phyloP scores from a whole-genome alignment of 495 filamentous ascomycete species.

The Lentithecium fluviatile region DNA sequence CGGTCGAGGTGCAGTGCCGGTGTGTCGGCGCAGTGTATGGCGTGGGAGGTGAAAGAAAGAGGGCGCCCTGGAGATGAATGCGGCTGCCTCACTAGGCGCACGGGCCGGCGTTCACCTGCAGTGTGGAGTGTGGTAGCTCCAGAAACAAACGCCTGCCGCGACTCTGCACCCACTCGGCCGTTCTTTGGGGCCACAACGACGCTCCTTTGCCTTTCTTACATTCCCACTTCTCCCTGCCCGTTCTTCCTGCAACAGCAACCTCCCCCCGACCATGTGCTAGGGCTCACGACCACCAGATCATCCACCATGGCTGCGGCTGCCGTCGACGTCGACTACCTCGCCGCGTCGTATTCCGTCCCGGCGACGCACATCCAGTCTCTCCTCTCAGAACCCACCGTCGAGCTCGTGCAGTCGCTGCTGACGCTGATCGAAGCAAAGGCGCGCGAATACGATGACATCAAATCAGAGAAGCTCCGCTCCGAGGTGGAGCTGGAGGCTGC shows the following conservation, averaged over 20 bases:
- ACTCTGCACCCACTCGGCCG: no score
- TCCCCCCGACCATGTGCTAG: conserved; percentile 27
- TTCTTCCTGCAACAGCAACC: neutral
- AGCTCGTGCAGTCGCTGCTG: conserved; percentile 70
- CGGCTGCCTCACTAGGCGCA: no score
- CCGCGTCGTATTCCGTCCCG: conserved; percentile 70
- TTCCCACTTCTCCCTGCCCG: conserved; percentile 10
- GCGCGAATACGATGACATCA: conserved; percentile 72
- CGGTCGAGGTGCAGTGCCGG: neutral
- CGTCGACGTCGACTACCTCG: conserved; percentile 72
- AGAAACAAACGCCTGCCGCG: no score
- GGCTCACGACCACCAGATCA: conserved; percentile 1
- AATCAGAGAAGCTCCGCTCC: conserved; percentile 76
- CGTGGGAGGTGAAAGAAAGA: no score
- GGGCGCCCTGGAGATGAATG: no score
- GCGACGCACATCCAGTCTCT: conserved; percentile 64
- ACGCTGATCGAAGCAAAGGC: conserved; percentile 66
- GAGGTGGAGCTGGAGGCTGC: conserved; percentile 93
- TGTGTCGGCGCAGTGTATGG: neutral
- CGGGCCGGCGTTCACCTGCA: no score
- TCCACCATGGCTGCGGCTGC: conserved; percentile 70
- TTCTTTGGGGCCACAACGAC: neutral
- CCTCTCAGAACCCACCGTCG: conserved; percentile 70
- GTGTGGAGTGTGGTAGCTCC: no score
- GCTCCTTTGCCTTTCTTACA: conserved; percentile 5